phyloP scores from a whole-genome alignment of 108 stramenopile genomes.

The Nitzschia inconspicua region DNA sequence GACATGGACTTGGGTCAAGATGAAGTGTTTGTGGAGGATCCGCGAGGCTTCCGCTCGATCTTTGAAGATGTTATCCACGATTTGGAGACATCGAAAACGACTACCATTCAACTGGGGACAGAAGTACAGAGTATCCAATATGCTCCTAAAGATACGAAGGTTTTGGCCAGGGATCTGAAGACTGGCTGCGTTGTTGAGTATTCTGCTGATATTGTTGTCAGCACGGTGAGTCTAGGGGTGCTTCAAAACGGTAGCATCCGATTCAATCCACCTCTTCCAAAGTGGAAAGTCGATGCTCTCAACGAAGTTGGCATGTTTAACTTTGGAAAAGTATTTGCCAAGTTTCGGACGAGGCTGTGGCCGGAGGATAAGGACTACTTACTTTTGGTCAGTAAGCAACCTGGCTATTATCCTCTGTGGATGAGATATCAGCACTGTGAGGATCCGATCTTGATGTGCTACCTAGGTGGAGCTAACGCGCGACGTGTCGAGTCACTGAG shows the following conservation, averaged over 20 bases:
- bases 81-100: neutral
- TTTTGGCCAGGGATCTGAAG: constrained; percentile 8
- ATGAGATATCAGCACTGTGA: constrained; percentile 15
- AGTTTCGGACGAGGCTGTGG: constrained; percentile 11
- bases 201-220: constrained; percentile 25
- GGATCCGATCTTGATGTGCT: constrained; percentile 23
- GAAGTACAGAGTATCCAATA: constrained; percentile 14
- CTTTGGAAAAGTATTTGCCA: constrained; percentile 23
- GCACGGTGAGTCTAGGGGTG: constrained; percentile 53
- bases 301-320: constrained; percentile 32
- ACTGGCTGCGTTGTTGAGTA: constrained; percentile 6
- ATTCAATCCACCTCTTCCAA: constrained; percentile 44
- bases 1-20: constrained; percentile 24
- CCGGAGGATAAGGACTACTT: constrained; percentile 11
- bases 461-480: constrained; percentile 14
- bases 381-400: neutral
- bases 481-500: constrained; percentile 20
- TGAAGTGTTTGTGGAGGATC: constrained; percentile 27
- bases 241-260: constrained; percentile 35
- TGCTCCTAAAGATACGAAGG: constrained; percentile 7
- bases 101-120: neutral
- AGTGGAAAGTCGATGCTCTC: constrained; percentile 43
- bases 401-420: constrained; percentile 24
- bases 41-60: constrained; percentile 20
- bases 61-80: constrained; percentile 11